Evolutionary conservation across 345 rosid species (phyloP).

Genomic region (Aquilaria sinensis): DNA sequence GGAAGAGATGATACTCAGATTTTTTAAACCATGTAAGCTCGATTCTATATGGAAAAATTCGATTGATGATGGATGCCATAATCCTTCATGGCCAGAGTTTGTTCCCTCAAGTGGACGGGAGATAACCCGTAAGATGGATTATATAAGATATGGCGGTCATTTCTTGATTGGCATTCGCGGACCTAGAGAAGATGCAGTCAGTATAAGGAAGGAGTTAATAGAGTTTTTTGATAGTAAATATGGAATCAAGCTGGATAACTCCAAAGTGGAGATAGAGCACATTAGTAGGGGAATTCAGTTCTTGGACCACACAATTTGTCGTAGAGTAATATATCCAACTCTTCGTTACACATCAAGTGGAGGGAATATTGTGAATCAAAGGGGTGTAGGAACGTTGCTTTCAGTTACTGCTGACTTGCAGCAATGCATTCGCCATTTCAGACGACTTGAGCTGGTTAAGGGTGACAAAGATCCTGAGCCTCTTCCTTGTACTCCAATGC

Average conservation of each 20-base stretch:
- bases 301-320: slow-evolving; percentile 84
- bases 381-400: slow-evolving; percentile 89
- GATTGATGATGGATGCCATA: slow-evolving; percentile 80
- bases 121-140: slow-evolving; percentile 94
- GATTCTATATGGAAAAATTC: slow-evolving; percentile 92
- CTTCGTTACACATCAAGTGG: slow-evolving; percentile 79
- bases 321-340: slow-evolving; percentile 77
- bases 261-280: slow-evolving; percentile 79
- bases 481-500: slow-evolving; percentile 91
- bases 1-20: slow-evolving; percentile 62
- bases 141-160: slow-evolving; percentile 80
- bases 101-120: slow-evolving; percentile 89
- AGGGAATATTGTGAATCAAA: slow-evolving; percentile 77
- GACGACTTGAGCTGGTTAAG: slow-evolving; percentile 77
- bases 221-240: slow-evolving; percentile 57
- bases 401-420: slow-evolving; percentile 91
- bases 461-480: slow-evolving; percentile 97
- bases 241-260: slow-evolving; percentile 62
- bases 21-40: slow-evolving; percentile 65
- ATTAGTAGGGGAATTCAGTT: slow-evolving; percentile 82
- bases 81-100: slow-evolving; percentile 99
- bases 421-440: slow-evolving; percentile 73
- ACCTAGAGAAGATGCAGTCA: slow-evolving; percentile 85
- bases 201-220: slow-evolving; percentile 51
- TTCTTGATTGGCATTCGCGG: slow-evolving; percentile 90